A percentile compares a stretch with the other conserved stretches of the same genome.
These are phyloP conservation scores for Botryotinia narcissicola DNA, from an alignment of 2,329 filamentous ascomycete genomes.

Conservation along the genomic window DNA sequence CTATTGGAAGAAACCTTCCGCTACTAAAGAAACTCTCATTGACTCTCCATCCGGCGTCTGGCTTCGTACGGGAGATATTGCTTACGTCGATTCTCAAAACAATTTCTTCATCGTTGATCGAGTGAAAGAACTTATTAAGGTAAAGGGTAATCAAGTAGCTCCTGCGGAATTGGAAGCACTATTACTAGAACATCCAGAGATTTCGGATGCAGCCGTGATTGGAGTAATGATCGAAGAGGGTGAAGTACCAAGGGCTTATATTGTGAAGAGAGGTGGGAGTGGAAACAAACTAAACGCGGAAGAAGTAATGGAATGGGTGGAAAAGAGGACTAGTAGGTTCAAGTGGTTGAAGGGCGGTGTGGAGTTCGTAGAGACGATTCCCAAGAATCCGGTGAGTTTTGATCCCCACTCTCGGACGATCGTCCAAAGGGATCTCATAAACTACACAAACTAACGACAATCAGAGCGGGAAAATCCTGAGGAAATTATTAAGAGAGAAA, in stretches of 20 bases:
- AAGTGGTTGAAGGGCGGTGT: conserved; percentile 72
- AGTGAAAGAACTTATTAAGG: conserved; percentile 47
- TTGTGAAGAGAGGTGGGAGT: conserved; percentile 43
- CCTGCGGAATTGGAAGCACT: conserved; percentile 49
- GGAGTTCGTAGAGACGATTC: conserved; percentile 61
- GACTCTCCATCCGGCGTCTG: conserved; percentile 68
- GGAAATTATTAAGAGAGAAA: conserved; percentile 47
- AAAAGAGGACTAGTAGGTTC: conserved; percentile 57
- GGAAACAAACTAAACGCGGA: conserved; percentile 34
- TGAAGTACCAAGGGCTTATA: conserved; percentile 60
- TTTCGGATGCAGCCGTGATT: conserved; percentile 48
- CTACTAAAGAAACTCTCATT: conserved; percentile 61
- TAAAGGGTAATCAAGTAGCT: conserved; percentile 49
- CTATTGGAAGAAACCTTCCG: conserved; percentile 58
- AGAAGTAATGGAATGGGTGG: conserved; percentile 57
- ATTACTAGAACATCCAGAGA: conserved; percentile 42
- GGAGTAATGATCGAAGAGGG: conserved; percentile 42
- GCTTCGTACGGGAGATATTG: conserved; percentile 51
- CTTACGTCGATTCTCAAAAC: conserved; percentile 67
- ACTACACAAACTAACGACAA: neutral
- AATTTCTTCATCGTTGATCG: conserved; percentile 86
- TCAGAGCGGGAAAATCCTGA: conserved; percentile 48
- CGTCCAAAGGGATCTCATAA: neutral
- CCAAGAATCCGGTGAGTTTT: conserved; percentile 58
- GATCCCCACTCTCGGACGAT: neutral